Base-by-base conservation (phyloP, 108 stramenopile species). In the Cyclotella cryptica region DNA sequence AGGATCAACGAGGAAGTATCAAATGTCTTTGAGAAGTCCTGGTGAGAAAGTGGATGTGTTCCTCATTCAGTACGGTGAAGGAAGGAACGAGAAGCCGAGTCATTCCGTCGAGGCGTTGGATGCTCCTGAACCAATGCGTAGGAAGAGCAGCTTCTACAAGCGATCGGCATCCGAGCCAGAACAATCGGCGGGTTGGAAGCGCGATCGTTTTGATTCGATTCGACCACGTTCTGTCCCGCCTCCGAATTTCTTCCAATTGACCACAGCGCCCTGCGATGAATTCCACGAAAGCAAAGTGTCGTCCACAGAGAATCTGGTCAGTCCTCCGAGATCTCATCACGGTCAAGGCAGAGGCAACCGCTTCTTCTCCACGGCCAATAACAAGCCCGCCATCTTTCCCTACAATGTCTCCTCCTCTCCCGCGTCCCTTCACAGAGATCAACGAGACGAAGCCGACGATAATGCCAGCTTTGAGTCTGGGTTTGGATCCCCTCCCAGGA, bases 11-110 rank as follows among this genome's bases (percentile, higher is more conserved):
- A 79, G 93, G 46, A 89, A 89, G 51, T 98, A 89, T 71, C 89
- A 98, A 77, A 94, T 98, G 78, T 94, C 85, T 59, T 69, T 98
- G 66, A 93, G 84, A 60, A 90, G 89, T 72, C 87, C 87, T 9
- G 78, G 80, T 35, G 86, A 83, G 18, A 46, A 84, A 41, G 69
- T 91, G 27, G 88, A 91, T 57, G 87, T 91, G 15, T 89, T 84
- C 57, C 76, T 91, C 18, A 81, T 91, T 19, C 79, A 86, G 21
- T 77, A 75, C 22, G 83, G 81, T 40, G 55, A 70, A 10, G 68
- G 61, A 19, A 78, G 68, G 17, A 45, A 62, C 15, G 24, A 35
- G 51, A 29, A 29, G 3, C n/a, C 21, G 1, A 10, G 21, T 22
- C 29, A 79, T 39, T 17, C 28, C 53, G 35, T 30, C 14, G 29